Conservation (phyloP, 768 basidiomycete genomes). For the Kwoniella heveanensis region DNA sequence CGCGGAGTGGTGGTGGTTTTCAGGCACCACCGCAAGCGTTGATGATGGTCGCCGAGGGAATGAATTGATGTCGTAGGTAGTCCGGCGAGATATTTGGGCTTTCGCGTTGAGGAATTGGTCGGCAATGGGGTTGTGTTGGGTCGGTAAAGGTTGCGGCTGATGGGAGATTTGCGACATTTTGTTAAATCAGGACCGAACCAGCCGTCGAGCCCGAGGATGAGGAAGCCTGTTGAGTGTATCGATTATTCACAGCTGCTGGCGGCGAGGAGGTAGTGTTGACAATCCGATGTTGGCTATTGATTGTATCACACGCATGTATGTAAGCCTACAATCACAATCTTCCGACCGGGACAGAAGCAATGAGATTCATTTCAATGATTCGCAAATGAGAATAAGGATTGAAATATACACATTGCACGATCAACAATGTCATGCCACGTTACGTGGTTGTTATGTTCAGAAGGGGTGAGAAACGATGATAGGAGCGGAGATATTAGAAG, state of each 20-base stretch:
- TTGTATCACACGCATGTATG: no score
- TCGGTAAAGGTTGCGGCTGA: neutral
- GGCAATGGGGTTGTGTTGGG: neutral
- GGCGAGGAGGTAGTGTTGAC: no score
- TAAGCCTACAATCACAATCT: no score
- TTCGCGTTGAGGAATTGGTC: slow-evolving; percentile 12
- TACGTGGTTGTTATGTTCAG: no score
- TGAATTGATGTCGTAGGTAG: slow-evolving; percentile 5
- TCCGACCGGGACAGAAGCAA: no score
- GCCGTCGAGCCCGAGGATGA: no score
- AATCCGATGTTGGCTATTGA: no score
- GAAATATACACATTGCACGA: neutral
- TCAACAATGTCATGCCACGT: neutral
- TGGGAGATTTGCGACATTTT: neutral
- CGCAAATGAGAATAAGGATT: neutral
- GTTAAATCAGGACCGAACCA: neutral
- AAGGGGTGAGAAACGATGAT: neutral
- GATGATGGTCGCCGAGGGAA: slow-evolving; percentile 7
- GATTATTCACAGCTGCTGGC: neutral
- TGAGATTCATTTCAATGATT: no score
- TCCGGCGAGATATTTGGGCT: slow-evolving; percentile 14
- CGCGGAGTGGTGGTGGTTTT: slow-evolving; percentile 14
- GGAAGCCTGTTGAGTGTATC: neutral
- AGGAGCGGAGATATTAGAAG: neutral
- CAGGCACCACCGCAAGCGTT: slow-evolving; percentile 16